These are phyloP conservation scores for Coemansia reversa DNA, from an alignment of 192 early-diverging fungal species.

Conservation along the genomic window DNA sequence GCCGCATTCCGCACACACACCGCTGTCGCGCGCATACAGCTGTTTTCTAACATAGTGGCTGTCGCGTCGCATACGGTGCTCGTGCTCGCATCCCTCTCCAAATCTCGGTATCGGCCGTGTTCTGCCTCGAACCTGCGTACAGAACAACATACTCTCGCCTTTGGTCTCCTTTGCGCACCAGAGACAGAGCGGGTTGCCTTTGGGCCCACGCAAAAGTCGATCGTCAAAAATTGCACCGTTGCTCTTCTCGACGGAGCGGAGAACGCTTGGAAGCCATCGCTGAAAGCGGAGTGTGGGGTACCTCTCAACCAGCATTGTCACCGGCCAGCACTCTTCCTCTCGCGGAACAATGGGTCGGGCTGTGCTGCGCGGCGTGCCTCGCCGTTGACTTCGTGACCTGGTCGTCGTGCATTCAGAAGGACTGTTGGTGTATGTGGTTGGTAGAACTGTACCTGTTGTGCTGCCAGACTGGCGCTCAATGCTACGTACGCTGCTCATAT, in stretches of 20 bases:
- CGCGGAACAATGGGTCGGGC: conserved; percentile 30
- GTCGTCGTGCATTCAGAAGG: not conserved
- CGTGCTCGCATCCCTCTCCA: conserved; percentile 50
- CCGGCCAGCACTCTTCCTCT: conserved; percentile 43
- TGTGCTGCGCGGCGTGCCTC: conserved; percentile 16
- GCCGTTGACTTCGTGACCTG: not conserved
- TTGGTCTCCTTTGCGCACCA: conserved; percentile 43
- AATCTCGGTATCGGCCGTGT: conserved; percentile 1
- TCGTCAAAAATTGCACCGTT: conserved; percentile 27
- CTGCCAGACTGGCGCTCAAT: too few relatives aligned
- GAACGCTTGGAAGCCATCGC: conserved; percentile 38
- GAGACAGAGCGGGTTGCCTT: conserved; percentile 35
- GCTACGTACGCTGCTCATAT: too few relatives aligned
- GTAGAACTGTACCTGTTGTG: not conserved
- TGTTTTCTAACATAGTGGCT: conserved; percentile 45
- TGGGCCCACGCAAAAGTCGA: conserved; percentile 33
- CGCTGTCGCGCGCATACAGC: conserved; percentile 46
- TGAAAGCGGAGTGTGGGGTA: conserved; percentile 46
- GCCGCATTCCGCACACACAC: conserved; percentile 40
- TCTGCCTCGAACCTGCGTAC: not conserved
- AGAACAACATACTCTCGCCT: conserved; percentile 19
- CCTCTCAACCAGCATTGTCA: conserved; percentile 28
- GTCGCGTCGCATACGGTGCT: conserved; percentile 44
- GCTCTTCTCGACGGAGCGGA: conserved; percentile 19
- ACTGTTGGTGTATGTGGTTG: conserved; percentile 7